These are phyloP conservation scores for Ophiostoma pallidulum DNA, from an alignment of 2,329 filamentous ascomycete genomes.

Conservation along the genomic window DNA sequence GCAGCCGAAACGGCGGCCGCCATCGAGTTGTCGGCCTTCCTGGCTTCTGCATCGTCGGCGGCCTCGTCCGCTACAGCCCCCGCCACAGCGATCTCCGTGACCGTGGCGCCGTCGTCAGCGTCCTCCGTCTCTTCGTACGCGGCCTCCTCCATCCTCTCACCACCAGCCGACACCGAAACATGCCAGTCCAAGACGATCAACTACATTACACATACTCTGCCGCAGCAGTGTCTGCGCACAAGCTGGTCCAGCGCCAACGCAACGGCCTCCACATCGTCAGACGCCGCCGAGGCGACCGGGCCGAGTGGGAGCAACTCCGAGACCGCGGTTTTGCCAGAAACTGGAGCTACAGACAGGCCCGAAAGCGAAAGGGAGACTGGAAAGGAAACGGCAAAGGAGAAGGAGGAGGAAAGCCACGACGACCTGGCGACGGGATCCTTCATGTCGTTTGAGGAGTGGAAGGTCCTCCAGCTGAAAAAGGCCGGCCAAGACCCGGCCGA, in stretches of 20 bases:
- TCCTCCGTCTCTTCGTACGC: background rate
- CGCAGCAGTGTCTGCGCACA: slow-evolving; percentile 65
- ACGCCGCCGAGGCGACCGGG: slow-evolving; percentile 6
- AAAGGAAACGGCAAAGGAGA: background rate
- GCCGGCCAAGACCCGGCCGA: slow-evolving; percentile 64
- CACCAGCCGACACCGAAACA: slow-evolving; percentile 23
- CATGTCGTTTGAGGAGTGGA: slow-evolving; percentile 98
- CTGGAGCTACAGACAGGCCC: background rate
- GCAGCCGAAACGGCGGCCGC: background rate
- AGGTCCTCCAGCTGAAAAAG: slow-evolving; percentile 80
- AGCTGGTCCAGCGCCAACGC: slow-evolving; percentile 37
- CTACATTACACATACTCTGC: slow-evolving; percentile 70
- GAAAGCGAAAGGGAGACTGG: slow-evolving; percentile 20
- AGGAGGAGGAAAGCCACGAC: slow-evolving; percentile 14
- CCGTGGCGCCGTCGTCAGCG: background rate
- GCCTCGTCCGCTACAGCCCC: background rate
- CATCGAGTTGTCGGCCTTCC: background rate
- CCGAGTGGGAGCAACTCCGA: too few species aligned
- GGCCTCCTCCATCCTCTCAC: background rate
- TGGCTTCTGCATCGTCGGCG: background rate
- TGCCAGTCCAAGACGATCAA: slow-evolving; percentile 61
- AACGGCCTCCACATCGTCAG: slow-evolving; percentile 6
- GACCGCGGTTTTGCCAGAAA: too few species aligned
- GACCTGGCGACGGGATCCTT: slow-evolving; percentile 60
- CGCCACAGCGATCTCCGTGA: slow-evolving; percentile 2